These are phyloP conservation scores for Lactarius hengduanensis DNA, from an alignment of 768 basidiomycete species.

Conservation along the genomic window DNA sequence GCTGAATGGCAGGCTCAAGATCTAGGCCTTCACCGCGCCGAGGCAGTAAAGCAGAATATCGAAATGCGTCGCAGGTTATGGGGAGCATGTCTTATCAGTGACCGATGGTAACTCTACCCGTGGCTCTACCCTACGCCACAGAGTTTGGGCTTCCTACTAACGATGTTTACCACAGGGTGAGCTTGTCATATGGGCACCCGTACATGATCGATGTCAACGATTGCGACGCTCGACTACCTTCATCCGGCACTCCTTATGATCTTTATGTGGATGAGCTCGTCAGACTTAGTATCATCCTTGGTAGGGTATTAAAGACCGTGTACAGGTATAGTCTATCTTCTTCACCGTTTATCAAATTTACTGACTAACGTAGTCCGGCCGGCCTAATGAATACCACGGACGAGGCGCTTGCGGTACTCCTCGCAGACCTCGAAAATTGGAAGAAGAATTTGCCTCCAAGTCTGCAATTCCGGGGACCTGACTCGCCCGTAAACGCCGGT, in stretches of 20 bases:
- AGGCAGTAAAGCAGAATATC: constrained; percentile 78
- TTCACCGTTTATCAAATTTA: not conserved
- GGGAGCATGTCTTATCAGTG: constrained; percentile 92
- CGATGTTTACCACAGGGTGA: constrained; percentile 54
- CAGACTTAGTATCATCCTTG: constrained; percentile 86
- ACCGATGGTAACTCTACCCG: constrained; percentile 71
- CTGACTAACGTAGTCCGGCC: constrained; percentile 57
- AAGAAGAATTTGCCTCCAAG: constrained; percentile 71
- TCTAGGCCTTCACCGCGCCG: constrained; percentile 90
- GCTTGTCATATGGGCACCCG: constrained; percentile 88
- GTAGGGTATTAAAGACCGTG: constrained; percentile 87
- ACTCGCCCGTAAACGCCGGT: constrained; percentile 68
- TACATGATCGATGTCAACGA: constrained; percentile 96
- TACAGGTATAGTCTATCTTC: constrained; percentile 60
- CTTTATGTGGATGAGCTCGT: constrained; percentile 90
- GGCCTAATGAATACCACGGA: constrained; percentile 86
- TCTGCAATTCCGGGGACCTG: constrained; percentile 72
- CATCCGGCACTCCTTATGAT: constrained; percentile 76
- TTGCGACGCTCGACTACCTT: constrained; percentile 92
- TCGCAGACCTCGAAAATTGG: constrained; percentile 74
- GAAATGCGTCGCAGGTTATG: constrained; percentile 89
- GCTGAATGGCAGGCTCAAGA: constrained; percentile 76
- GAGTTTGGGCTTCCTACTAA: constrained; percentile 19
- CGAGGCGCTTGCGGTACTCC: constrained; percentile 63
- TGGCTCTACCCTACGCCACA: not conserved